Evolutionary conservation across 495 filamentous ascomycete genomes (phyloP).

Genomic region (Durotheca rogersii): DNA sequence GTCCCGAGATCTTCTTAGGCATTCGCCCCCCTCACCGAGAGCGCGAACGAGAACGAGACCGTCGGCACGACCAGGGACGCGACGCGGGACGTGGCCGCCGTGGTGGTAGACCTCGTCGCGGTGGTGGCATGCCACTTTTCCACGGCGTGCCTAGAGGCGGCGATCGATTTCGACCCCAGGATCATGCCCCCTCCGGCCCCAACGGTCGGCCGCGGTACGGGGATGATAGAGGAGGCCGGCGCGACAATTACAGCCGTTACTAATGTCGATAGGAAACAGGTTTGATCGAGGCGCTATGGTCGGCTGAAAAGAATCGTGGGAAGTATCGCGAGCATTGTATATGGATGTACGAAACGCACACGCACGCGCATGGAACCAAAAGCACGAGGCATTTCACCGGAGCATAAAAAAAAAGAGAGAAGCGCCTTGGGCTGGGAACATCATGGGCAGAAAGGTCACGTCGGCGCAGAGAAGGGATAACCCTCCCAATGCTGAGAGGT

Average conservation of each 20-base stretch:
- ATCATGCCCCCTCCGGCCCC: constrained; percentile 12
- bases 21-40: constrained; percentile 54
- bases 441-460: constrained; percentile 19
- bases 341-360: constrained; percentile 3
- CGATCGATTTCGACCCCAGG: constrained; percentile 32
- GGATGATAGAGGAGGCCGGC: constrained; percentile 13
- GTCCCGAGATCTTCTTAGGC: constrained; percentile 64
- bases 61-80: constrained; percentile 7
- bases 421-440: constrained; percentile 12
- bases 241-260: constrained; percentile 14
- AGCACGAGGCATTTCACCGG: constrained; percentile 16
- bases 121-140: constrained; percentile 26
- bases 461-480: constrained; percentile 16
- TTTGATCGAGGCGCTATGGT: not conserved
- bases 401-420: constrained; percentile 8
- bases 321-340: constrained; percentile 6
- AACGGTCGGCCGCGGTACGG: constrained; percentile 22
- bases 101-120: constrained; percentile 19
- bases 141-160: constrained; percentile 36
- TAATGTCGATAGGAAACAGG: not conserved
- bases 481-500: no score
- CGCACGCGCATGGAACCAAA: constrained; percentile 3
- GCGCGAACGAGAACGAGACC: constrained; percentile 25
- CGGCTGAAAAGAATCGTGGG: not conserved
- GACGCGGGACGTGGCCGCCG: constrained; percentile 28